Evolutionary conservation across 305 asterid genomes (phyloP).

Genomic region (Fraxinus platypoda): DNA sequence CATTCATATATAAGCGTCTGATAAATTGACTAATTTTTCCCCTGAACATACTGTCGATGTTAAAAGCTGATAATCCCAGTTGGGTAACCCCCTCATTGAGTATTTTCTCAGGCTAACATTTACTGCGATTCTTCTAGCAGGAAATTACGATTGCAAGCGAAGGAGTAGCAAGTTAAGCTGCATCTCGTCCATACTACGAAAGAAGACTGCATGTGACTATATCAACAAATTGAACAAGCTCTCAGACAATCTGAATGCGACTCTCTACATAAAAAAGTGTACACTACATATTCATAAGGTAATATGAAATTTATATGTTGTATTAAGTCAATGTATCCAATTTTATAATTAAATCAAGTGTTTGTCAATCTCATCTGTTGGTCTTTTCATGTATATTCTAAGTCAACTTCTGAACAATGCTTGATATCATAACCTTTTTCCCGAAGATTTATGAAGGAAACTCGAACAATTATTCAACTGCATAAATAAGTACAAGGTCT

Average conservation of each 20-base stretch:
- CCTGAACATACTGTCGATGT: not conserved
- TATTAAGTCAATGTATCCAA: not conserved
- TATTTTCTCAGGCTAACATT: not conserved
- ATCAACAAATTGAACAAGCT: not conserved
- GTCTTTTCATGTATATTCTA: not conserved
- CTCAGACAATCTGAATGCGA: not conserved
- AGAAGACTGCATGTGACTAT: not conserved
- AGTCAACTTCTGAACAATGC: not conserved
- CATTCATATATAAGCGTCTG: not conserved
- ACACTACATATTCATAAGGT: not conserved
- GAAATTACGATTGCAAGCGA: slow-evolving; percentile 36
- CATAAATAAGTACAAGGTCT: not conserved
- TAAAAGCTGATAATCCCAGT: not conserved
- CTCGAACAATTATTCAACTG: not conserved
- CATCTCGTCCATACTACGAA: not conserved
- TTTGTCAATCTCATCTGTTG: not conserved
- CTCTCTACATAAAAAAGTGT: not conserved
- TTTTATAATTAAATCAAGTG: not conserved
- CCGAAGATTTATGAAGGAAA: not conserved
- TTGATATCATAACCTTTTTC: not conserved
- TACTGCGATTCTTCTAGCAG: slow-evolving; percentile 17
- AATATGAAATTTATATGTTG: not conserved
- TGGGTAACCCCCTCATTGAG: not conserved
- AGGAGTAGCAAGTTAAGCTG: slow-evolving; percentile 21
- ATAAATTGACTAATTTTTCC: not conserved